Base-by-base conservation (phyloP, 129 eudicot species). In the Rutidosis leptorrhynchoides region DNA sequence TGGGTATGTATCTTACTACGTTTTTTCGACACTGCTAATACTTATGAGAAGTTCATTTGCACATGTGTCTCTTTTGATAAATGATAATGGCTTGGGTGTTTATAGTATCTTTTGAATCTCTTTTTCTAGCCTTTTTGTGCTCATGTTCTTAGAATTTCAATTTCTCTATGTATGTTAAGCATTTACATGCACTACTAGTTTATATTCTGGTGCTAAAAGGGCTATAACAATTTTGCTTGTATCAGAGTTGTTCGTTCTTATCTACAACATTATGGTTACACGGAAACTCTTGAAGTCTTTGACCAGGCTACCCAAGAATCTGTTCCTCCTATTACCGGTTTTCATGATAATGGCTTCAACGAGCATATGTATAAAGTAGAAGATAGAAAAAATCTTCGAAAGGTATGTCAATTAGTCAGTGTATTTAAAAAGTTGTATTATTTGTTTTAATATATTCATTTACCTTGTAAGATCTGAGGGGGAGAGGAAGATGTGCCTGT, bases 191-290 rank as follows among this genome's bases (percentile, higher is more conserved):
- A 42, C 29, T n/a, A n/a, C n/a, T 25, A 69, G 74, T 58, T 16
- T 37, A 48, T 61, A 51, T 7, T 48, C 11, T 25, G 23, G 67
- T 35, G 24, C 26, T 51, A 52, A 62, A 58, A 29, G 28, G 45
- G 17, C 52, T 40, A 40, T 40, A 40, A 62, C 26, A 68, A 48
- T 48, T 46, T 64, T 43, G 29, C 54, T 52, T 67, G 68, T 74
- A 74, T 49, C 92, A 93, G 99, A 65, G 69, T 93, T 67, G 92
- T 93, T 42, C 90, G 99, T 40, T 75, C 96, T 37, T 93, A 93
- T 77, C 78, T 93, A 30, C 92, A 82, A 48, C 96, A 93, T 69
- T 88, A 93, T 79, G 99, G 99, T 33, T 93, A 93, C 55, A 92
- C 80, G 78, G 99, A 86, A 51, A 93, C 99, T 20, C 87, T 93